Base-by-base conservation (phyloP, 2,329 filamentous ascomycete genomes). In the Penicillium capsulatum region DNA sequence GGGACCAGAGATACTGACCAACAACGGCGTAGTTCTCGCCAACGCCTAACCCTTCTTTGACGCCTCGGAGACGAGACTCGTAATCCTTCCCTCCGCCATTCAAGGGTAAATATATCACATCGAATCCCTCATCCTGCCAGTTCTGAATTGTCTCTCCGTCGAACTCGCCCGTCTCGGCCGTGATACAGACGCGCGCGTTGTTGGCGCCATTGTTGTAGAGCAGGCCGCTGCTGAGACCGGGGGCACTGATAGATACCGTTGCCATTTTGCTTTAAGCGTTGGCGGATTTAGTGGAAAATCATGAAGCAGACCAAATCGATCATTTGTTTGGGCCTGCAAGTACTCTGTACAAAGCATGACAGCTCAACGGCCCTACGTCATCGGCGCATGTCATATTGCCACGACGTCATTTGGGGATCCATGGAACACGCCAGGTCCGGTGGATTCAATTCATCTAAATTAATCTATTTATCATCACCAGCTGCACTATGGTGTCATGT, bases 11-110 rank as follows among this genome's bases (percentile, higher is more conserved):
- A n/a, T n/a, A 22, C 19, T 69, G 9, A 81, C 78, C 77, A 58
- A 83, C 71, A 49, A 83, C 74, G 3, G 73, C 79, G 59, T 80
- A 84, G 42, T 74, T 73, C 57, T 80, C 78, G n/a, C 69, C 70
- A 1, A 72, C 65, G 3, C 79, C 76, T 24, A 81, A 67, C 7
- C 69, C 67, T 28, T 79, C 75, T 36, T 73, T 74, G 24, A 77
- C 60, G 13, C 65, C 61, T 45, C 74, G 71, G 40, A 82, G 54
- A 37, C 67, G 66, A 32, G 71, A 67, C n/a, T 67, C 65, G 47
- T 76, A 70, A 10, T 70, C 66, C 45, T 77, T 73, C 26, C 78
- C 61, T 11, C 64, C 60, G 13, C 74, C 72, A 11, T 74, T 71
- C 26, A 74, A 71, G 5, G 77, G 73, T 1, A 81, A 57, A 53